A percentile compares a stretch with the other conserved stretches of the same genome.
phyloP scores from a whole-genome alignment of 1,284 basidiomycete genomes.

The Cryptococcus maquisensis region DNA sequence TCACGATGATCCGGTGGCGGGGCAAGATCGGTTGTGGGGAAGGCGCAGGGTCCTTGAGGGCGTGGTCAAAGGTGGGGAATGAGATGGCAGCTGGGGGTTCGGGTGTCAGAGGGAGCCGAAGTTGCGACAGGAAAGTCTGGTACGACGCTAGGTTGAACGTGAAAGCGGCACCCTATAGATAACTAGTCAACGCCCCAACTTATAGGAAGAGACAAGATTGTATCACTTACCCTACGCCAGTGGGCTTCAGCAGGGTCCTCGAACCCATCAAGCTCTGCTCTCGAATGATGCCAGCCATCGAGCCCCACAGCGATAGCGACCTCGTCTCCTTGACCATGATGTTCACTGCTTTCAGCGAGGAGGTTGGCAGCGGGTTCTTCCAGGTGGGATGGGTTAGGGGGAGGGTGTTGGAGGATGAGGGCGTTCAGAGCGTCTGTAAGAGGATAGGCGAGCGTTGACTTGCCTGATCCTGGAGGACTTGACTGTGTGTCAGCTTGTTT shows the following conservation, averaged over 20 bases:
- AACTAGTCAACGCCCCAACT: background rate
- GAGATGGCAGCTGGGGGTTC: conserved; percentile 50
- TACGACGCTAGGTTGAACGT: conserved; percentile 56
- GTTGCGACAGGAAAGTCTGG: conserved; percentile 65
- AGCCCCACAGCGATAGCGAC: conserved; percentile 50
- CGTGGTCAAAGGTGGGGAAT: conserved; percentile 51
- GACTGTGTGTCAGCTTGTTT: conserved; percentile 6
- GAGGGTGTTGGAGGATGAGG: conserved; percentile 16
- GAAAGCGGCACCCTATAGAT: conserved; percentile 47
- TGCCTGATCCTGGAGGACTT: conserved; percentile 52
- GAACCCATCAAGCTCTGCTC: conserved; percentile 43
- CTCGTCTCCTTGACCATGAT: conserved; percentile 12
- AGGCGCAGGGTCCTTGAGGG: conserved; percentile 52
- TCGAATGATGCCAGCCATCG: conserved; percentile 54
- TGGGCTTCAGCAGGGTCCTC: conserved; percentile 29
- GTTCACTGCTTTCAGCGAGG: conserved; percentile 2
- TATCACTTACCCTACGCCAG: conserved; percentile 25
- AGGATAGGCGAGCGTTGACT: conserved; percentile 50
- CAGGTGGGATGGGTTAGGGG: background rate
- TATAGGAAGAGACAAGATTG: conserved; percentile 48
- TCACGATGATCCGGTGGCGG: conserved; percentile 66
- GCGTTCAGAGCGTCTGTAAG: conserved; percentile 45
- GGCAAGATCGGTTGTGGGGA: conserved; percentile 57
- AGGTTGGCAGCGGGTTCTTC: background rate
- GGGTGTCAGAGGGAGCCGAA: conserved; percentile 54